phyloP scores from a whole-genome alignment of 2,329 filamentous ascomycete genomes.

The Talaromyces pinophilus region DNA sequence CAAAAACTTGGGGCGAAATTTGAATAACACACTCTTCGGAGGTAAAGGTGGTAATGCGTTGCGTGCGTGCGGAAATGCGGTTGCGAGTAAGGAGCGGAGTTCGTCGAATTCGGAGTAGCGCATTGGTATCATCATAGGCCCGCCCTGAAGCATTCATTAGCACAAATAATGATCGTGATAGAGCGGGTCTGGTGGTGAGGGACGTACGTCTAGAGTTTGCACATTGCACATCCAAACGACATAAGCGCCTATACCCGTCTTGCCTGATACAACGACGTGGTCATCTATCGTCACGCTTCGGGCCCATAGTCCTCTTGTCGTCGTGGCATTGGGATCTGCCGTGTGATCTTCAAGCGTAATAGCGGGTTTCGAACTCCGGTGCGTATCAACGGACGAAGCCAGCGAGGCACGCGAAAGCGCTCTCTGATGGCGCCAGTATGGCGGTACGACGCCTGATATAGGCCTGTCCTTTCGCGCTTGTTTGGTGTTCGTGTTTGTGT shows the following conservation, averaged over 20 bases:
- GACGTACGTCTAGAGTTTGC: slow-evolving; percentile 75
- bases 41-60: slow-evolving; percentile 87
- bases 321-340: slow-evolving; percentile 57
- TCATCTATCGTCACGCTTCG: slow-evolving; percentile 63
- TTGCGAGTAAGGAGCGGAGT: slow-evolving; percentile 70
- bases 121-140: slow-evolving; percentile 61
- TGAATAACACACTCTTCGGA: slow-evolving; percentile 82
- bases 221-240: slow-evolving; percentile 92
- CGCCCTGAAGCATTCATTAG: slow-evolving; percentile 43
- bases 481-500: neutral
- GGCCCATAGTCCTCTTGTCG: slow-evolving; percentile 63
- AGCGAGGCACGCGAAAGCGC: slow-evolving; percentile 45
- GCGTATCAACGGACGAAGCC: slow-evolving; percentile 37
- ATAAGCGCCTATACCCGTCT: slow-evolving; percentile 74
- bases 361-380: slow-evolving; percentile 32
- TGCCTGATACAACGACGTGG: slow-evolving; percentile 62
- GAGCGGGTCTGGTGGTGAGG: neutral
- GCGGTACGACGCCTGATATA: slow-evolving; percentile 41
- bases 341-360: slow-evolving; percentile 68
- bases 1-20: slow-evolving; percentile 79
- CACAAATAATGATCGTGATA: too few relatives aligned
- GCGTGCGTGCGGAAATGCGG: slow-evolving; percentile 80
- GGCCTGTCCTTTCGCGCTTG: slow-evolving; percentile 27
- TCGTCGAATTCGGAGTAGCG: slow-evolving; percentile 92
- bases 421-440: slow-evolving; percentile 50